A percentile compares a stretch with the other conserved stretches of the same genome.
phyloP scores from a whole-genome alignment of 306 rosid genomes.

The Vigna hirtella region DNA sequence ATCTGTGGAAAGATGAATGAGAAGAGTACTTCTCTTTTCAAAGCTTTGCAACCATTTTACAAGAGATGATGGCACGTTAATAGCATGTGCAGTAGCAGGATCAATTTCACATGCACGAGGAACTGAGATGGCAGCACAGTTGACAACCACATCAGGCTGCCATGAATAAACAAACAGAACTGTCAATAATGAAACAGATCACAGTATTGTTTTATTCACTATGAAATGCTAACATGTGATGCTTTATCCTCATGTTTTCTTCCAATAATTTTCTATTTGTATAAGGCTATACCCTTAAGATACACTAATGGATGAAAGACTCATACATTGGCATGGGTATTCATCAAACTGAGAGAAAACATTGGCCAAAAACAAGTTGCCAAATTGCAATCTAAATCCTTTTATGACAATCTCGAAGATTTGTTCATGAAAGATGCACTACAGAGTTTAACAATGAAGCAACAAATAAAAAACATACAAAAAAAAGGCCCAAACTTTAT shows the following conservation, averaged over 20 bases:
- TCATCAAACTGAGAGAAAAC: neutral
- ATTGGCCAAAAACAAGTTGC: slow-evolving; percentile 13
- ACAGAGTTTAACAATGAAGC: neutral
- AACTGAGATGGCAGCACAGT: slow-evolving; percentile 88
- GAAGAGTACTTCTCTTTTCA: slow-evolving; percentile 55
- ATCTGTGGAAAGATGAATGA: slow-evolving; percentile 91
- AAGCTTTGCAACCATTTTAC: slow-evolving; percentile 77
- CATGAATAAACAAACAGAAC: slow-evolving; percentile 39
- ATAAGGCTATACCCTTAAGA: slow-evolving; percentile 1
- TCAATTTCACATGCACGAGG: slow-evolving; percentile 88
- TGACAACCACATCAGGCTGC: slow-evolving; percentile 91
- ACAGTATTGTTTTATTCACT: neutral
- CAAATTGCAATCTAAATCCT: slow-evolving; percentile 8
- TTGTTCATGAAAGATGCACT: neutral
- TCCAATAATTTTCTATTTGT: neutral
- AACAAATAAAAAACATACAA: neutral
- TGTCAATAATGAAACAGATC: slow-evolving; percentile 44
- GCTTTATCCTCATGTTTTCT: slow-evolving; percentile 20
- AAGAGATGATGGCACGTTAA: slow-evolving; percentile 85
- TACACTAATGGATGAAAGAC: neutral
- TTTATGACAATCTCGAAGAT: neutral
- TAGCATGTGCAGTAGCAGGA: slow-evolving; percentile 75
- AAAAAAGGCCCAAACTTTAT: slow-evolving; percentile 8
- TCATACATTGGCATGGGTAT: neutral
- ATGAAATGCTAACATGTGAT: neutral